Conservation (phyloP, 768 basidiomycete species). For the Mycena belliarum region DNA sequence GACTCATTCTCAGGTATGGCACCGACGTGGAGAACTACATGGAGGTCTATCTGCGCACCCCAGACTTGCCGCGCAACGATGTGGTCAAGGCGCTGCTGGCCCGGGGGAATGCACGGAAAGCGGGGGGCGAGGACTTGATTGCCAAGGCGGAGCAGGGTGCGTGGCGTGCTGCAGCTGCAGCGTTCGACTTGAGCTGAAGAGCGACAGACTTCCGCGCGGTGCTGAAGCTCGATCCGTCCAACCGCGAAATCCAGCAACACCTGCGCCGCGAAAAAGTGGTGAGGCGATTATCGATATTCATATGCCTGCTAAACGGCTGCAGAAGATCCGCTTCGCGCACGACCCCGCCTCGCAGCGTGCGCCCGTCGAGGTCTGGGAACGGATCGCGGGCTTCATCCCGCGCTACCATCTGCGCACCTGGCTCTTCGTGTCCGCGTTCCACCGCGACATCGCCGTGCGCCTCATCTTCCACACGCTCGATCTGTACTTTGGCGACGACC, state of each 20-base stretch:
- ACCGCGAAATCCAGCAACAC: constrained; percentile 52
- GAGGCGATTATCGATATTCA: constrained; percentile 18
- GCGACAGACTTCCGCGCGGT: constrained; percentile 62
- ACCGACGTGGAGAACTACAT: constrained; percentile 64
- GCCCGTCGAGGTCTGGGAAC: constrained; percentile 69
- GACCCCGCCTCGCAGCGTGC: constrained; percentile 63
- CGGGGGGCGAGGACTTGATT: constrained; percentile 54
- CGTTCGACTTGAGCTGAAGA: background rate
- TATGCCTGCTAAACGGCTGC: background rate
- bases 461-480: constrained; percentile 69
- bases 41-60: constrained; percentile 65
- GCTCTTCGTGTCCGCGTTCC: constrained; percentile 65
- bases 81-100: constrained; percentile 57
- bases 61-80: constrained; percentile 52
- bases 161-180: too few relatives aligned
- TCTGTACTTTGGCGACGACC: constrained; percentile 61
- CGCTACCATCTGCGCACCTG: constrained; percentile 69
- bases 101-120: constrained; percentile 59
- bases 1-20: constrained; percentile 49
- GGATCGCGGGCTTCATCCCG: constrained; percentile 61
- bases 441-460: constrained; percentile 63
- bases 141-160: constrained; percentile 61
- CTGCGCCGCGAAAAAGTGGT: constrained; percentile 52
- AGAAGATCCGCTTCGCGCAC: constrained; percentile 52
- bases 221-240: constrained; percentile 59